Evolutionary conservation across 2,329 filamentous ascomycete genomes (phyloP), one percentile per base, ranked within the genome.

Genomic region (Xylariaceae sp.): DNA sequence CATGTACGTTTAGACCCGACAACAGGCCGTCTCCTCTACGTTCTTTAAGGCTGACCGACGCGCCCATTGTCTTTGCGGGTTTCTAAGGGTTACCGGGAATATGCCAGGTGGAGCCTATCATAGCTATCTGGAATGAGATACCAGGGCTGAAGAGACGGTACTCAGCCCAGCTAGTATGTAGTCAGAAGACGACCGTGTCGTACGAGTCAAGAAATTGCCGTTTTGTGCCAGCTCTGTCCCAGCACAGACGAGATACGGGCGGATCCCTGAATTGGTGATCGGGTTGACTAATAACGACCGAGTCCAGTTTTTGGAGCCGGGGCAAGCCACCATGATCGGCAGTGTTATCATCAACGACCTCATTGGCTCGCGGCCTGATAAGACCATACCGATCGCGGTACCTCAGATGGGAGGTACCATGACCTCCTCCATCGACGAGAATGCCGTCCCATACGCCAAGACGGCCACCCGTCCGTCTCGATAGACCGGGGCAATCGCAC

Each of bases 251-350:
- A n/a, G 16, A 32, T 32, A 32, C 30, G 7, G 30, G 16, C 16
- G 30, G 30, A 17, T n/a, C 30, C 30, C 30, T n/a, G 13, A 7
- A 33, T 39, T 39, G 19, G 37, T 39, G 37, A 39, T 39, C 37
- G 29, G 29, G 18, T 39, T 39, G 37, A 39, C 29, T 39, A 39
- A 39, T 16, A 26, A 24, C 12, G 37, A 24, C 36, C 33, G 33
- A 17, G 13, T 11, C 33, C 33, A 7, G 30, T 32, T 13, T 17
- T n/a, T 7, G 15, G 30, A 4, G n/a, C n/a, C n/a, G n/a, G n/a
- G n/a, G n/a, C n/a, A n/a, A n/a, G n/a, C n/a, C n/a, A n/a, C n/a
- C n/a, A n/a, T n/a, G n/a, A n/a, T n/a, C n/a, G n/a, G n/a, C n/a
- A n/a, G n/a, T n/a, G n/a, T n/a, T n/a, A n/a, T n/a, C n/a, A n/a